Percentiles rank a stretch among this genome's conserved stretches.
Conservation (phyloP, 768 basidiomycete species). For the Suillus ampliporus region DNA sequence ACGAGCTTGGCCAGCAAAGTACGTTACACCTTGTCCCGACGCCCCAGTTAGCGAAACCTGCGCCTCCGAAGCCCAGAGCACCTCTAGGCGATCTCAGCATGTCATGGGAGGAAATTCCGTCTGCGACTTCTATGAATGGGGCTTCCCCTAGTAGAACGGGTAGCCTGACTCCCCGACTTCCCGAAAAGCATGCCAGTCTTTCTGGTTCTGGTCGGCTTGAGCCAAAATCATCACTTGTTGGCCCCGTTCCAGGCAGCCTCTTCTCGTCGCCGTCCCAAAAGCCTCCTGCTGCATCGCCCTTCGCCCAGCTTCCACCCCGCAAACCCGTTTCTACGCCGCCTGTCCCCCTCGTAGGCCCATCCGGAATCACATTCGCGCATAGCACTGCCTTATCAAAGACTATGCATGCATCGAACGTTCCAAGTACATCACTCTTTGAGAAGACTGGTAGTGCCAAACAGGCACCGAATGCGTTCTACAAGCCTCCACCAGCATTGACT, state of each 20-base stretch:
- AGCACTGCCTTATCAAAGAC: slow-evolving; percentile 10
- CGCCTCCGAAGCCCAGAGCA: slow-evolving; percentile 28
- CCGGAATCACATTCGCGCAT: slow-evolving; percentile 14
- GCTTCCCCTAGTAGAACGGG: slow-evolving; percentile 5
- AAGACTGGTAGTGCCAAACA: slow-evolving; percentile 54
- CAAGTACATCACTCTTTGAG: slow-evolving; percentile 43
- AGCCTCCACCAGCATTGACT: slow-evolving; percentile 45
- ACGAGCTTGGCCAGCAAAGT: slow-evolving; percentile 52
- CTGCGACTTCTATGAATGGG: slow-evolving; percentile 14
- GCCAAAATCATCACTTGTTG: not conserved
- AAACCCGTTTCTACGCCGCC: slow-evolving; percentile 7
- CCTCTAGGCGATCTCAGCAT: slow-evolving; percentile 44
- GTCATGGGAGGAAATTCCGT: slow-evolving; percentile 66
- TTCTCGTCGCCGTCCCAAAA: slow-evolving; percentile 4
- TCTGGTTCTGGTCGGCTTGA: slow-evolving; percentile 13
- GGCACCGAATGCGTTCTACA: slow-evolving; percentile 71
- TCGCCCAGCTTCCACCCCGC: slow-evolving; percentile 8
- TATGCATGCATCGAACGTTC: slow-evolving; percentile 4
- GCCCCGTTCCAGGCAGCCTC: slow-evolving; percentile 13
- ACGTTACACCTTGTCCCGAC: slow-evolving; percentile 24
- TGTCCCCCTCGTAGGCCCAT: slow-evolving; percentile 19
- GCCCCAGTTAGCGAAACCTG: slow-evolving; percentile 11
- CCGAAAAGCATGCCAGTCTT: slow-evolving; percentile 27
- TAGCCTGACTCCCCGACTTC: slow-evolving; percentile 19
- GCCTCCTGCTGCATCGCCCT: not conserved